phyloP scores from a whole-genome alignment of 805 yeast genomes.

The Yarrowia keelungensis region DNA sequence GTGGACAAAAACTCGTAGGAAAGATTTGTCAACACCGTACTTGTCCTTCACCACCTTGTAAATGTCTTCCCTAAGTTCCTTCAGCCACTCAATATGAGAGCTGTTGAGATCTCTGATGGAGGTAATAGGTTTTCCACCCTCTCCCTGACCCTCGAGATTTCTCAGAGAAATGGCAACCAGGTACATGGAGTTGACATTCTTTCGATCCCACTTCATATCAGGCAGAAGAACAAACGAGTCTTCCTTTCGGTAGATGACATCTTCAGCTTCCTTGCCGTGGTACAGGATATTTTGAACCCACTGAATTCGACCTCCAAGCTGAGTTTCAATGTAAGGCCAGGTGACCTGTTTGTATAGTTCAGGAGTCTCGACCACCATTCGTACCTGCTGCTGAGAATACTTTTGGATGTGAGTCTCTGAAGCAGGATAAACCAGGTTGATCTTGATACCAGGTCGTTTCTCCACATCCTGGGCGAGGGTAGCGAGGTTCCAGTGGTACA shows the following conservation, averaged over 20 bases:
- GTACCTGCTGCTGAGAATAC: conserved; percentile 65
- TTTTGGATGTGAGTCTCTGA: conserved; percentile 83
- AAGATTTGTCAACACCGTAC: conserved; percentile 60
- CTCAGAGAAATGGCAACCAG: conserved; percentile 77
- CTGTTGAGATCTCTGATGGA: conserved; percentile 76
- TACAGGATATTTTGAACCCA: conserved; percentile 90
- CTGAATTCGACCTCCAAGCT: conserved; percentile 76
- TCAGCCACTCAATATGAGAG: conserved; percentile 66
- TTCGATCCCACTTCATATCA: conserved; percentile 96
- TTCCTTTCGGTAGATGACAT: conserved; percentile 73
- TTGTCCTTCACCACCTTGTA: conserved; percentile 56
- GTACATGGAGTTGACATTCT: conserved; percentile 71
- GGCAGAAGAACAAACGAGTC: conserved; percentile 77
- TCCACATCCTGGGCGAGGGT: conserved; percentile 56
- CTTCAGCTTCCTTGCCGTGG: conserved; percentile 83
- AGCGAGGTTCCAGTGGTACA: conserved; percentile 81
- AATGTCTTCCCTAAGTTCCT: conserved; percentile 56
- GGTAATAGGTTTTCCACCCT: conserved; percentile 52
- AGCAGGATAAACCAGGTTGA: conserved; percentile 87
- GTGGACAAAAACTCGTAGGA: conserved; percentile 80
- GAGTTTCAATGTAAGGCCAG: conserved; percentile 75
- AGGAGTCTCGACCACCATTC: conserved; percentile 80
- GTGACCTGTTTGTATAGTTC: conserved; percentile 67
- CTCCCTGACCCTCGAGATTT: conserved; percentile 52
- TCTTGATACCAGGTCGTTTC: conserved; percentile 64